These are phyloP conservation scores for Pseudogymnoascus sp. DNA, from an alignment of 2,329 filamentous ascomycete genomes.

Conservation along the genomic window DNA sequence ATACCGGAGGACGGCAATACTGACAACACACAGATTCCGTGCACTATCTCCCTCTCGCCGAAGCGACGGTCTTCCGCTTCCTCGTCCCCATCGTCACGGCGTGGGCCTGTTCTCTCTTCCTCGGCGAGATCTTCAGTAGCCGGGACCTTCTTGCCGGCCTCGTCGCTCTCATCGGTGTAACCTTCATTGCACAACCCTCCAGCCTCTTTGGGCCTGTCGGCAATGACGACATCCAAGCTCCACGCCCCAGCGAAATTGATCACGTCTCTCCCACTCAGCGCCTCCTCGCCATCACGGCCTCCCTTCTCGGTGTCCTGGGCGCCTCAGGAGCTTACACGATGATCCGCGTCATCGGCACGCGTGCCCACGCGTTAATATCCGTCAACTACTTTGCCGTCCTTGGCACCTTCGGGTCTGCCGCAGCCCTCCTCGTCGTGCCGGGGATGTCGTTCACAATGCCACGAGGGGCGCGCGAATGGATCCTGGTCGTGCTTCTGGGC, in stretches of 20 bases:
- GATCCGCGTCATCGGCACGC: constrained; percentile 70
- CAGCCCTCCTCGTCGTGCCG: constrained; percentile 38
- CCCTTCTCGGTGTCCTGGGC: constrained; percentile 69
- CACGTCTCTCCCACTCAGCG: constrained; percentile 19
- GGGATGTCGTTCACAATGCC: constrained; percentile 39
- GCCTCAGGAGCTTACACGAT: constrained; percentile 65
- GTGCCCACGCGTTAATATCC: constrained; percentile 74
- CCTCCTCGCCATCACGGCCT: constrained; percentile 60
- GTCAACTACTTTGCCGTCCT: constrained; percentile 76
- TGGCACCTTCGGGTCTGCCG: constrained; percentile 58
- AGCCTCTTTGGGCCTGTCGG: constrained; percentile 17
- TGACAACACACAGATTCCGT: constrained; percentile 21
- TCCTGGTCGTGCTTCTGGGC: constrained; percentile 60
- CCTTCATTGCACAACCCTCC: constrained; percentile 66
- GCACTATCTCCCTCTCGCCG: constrained; percentile 74
- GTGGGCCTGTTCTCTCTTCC: constrained; percentile 66
- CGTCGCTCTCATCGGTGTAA: constrained; percentile 68
- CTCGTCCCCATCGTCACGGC: constrained; percentile 74
- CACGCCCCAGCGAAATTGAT: constrained; percentile 11
- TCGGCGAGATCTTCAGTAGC: constrained; percentile 67
- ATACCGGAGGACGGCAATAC: background rate
- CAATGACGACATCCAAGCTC: constrained; percentile 9
- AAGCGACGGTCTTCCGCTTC: constrained; percentile 86
- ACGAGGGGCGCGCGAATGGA: constrained; percentile 42
- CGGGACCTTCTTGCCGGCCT: constrained; percentile 69